Evolutionary conservation across 1,284 basidiomycete species (phyloP).

Genomic region (Microbotryomycetes sp.): DNA sequence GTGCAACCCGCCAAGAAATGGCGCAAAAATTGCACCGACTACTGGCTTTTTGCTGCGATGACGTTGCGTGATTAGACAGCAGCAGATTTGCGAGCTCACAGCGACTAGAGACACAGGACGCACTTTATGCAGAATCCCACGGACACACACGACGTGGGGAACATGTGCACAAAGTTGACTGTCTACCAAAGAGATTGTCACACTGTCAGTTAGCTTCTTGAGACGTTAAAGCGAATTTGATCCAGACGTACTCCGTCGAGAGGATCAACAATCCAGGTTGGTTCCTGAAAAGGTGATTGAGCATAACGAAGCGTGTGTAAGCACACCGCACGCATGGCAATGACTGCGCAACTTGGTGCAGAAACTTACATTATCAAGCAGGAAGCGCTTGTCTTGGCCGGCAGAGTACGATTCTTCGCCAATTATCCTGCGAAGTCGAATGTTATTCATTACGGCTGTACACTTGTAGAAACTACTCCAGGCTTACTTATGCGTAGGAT

Average conservation of each 20-base stretch:
- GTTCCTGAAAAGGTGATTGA: conserved; percentile 20
- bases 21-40: conserved; percentile 39
- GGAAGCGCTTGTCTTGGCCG: conserved; percentile 36
- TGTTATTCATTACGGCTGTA: not conserved
- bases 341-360: not conserved
- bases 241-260: conserved; percentile 33
- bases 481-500: conserved; percentile 32
- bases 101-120: not conserved
- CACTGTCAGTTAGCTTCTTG: not conserved
- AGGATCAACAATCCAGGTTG: conserved; percentile 40
- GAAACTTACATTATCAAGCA: conserved; percentile 30
- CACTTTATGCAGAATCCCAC: conserved; percentile 37
- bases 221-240: not conserved
- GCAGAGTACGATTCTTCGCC: conserved; percentile 36
- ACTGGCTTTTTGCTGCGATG: conserved; percentile 33
- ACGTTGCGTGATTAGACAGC: not conserved
- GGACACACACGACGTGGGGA: conserved; percentile 34
- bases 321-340: not conserved
- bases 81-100: not conserved
- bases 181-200: conserved; percentile 12
- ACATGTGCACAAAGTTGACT: conserved; percentile 36
- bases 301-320: not conserved
- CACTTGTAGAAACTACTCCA: not conserved
- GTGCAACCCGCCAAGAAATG: conserved; percentile 34
- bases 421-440: conserved; percentile 25